Evolutionary conservation across 148 eudicot genomes (phyloP).

Genomic region (Rhododendron simsii): DNA sequence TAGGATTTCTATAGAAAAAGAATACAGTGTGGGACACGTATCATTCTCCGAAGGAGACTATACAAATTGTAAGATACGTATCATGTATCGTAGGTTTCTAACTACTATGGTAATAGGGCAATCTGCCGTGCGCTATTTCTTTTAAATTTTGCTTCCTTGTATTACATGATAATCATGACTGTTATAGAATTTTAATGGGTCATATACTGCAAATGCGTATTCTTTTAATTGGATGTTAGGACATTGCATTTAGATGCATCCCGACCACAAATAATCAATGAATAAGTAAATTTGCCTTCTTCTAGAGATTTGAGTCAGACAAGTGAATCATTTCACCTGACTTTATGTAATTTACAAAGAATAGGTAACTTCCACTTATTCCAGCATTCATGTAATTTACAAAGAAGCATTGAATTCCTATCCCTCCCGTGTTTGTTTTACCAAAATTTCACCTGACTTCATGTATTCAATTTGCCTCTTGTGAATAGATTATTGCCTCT

Average conservation of each 20-base stretch:
- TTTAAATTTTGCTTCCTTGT: background rate
- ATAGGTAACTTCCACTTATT: background rate
- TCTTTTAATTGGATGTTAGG: background rate
- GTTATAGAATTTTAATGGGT: background rate
- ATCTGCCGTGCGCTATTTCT: background rate
- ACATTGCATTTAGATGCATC: background rate
- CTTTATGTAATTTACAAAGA: background rate
- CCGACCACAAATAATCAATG: background rate
- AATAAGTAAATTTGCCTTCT: background rate
- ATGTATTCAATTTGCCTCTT: background rate
- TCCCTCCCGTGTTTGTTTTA: background rate
- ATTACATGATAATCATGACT: background rate
- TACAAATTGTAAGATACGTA: too few species aligned
- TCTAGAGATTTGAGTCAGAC: background rate
- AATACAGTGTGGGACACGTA: too few species aligned
- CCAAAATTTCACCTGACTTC: background rate
- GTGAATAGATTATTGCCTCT: slow-evolving; percentile 74
- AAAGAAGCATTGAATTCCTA: background rate
- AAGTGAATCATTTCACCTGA: background rate
- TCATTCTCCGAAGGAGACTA: too few species aligned
- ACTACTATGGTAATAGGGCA: background rate
- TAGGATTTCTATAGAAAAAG: too few species aligned
- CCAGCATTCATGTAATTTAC: background rate
- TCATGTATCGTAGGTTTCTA: too few species aligned
- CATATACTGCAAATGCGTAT: background rate